phyloP scores from a whole-genome alignment of 306 rosid genomes.

The Hippophae tibetana region DNA sequence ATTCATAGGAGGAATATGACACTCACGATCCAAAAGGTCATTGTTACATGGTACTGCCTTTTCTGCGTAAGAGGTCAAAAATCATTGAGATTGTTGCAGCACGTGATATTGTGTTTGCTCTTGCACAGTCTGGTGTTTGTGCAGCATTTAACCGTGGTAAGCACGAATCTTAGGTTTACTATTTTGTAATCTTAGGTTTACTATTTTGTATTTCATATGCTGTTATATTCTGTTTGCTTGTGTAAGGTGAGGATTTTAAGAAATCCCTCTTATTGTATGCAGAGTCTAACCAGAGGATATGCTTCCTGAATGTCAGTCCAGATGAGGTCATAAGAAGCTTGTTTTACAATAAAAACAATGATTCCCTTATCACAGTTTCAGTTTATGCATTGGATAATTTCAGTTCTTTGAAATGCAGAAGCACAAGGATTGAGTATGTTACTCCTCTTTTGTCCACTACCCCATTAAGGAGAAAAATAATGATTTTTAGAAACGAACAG shows the following conservation, averaged over 20 bases:
- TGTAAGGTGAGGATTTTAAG: conserved; percentile 2
- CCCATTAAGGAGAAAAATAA: neutral
- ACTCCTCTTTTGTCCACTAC: neutral
- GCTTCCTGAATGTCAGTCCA: conserved; percentile 75
- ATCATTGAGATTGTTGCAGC: conserved; percentile 87
- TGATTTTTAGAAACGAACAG: neutral
- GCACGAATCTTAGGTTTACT: neutral
- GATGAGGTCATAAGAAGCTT: conserved; percentile 89
- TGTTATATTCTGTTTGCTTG: neutral
- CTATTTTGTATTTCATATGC: neutral
- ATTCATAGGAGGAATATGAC: conserved; percentile 53
- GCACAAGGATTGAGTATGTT: conserved; percentile 80
- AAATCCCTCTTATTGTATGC: conserved; percentile 29
- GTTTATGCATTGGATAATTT: conserved; percentile 91
- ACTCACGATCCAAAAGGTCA: conserved; percentile 70
- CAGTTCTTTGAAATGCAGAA: conserved; percentile 89
- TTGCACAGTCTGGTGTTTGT: conserved; percentile 82
- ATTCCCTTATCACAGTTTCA: conserved; percentile 84
- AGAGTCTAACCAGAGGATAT: conserved; percentile 80
- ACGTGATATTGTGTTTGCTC: conserved; percentile 63
- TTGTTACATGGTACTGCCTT: conserved; percentile 52
- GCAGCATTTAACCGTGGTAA: conserved; percentile 89
- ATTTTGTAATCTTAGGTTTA: neutral
- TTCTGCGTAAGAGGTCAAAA: conserved; percentile 65
- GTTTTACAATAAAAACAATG: conserved; percentile 86